A percentile compares a stretch with the other conserved stretches of the same genome.
These are phyloP conservation scores for Bonnemaisonia californica DNA, from an alignment of 31 red algal species.

Conservation along the genomic window DNA sequence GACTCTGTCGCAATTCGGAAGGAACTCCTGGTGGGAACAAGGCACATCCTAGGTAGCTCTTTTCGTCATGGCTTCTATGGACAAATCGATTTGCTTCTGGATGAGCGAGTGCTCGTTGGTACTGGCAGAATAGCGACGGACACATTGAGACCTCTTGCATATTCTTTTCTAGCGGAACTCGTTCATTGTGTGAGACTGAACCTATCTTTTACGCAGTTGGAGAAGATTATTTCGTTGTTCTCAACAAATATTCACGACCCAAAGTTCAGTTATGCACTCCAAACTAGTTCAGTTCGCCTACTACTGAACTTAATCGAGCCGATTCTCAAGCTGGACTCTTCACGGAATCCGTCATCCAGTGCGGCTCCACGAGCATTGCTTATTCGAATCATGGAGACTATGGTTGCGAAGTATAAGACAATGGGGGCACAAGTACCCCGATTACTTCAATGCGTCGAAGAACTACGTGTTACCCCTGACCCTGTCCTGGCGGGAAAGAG, in stretches of 20 bases:
- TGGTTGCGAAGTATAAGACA: slow-evolving; percentile 80
- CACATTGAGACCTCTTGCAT: slow-evolving; percentile 90
- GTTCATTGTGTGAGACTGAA: slow-evolving; percentile 89
- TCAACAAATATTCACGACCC: slow-evolving; percentile 96
- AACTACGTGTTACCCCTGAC: slow-evolving; percentile 35
- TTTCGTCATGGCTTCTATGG: slow-evolving; percentile 85
- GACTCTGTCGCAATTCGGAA: slow-evolving; percentile 86
- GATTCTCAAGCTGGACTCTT: slow-evolving; percentile 67
- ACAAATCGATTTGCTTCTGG: slow-evolving; percentile 90
- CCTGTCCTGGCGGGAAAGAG: slow-evolving; percentile 35
- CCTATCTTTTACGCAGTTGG: slow-evolving; percentile 75
- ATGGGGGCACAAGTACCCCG: slow-evolving; percentile 77
- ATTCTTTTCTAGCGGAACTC: slow-evolving; percentile 97
- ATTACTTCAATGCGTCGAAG: slow-evolving; percentile 49
- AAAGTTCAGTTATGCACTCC: slow-evolving; percentile 76
- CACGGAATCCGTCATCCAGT: not conserved
- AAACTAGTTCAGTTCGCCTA: slow-evolving; percentile 92
- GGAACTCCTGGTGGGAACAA: slow-evolving; percentile 90
- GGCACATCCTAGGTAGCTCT: slow-evolving; percentile 83
- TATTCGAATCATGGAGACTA: slow-evolving; percentile 89
- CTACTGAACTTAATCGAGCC: slow-evolving; percentile 94
- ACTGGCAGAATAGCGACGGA: slow-evolving; percentile 76
- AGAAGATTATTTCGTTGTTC: slow-evolving; percentile 91
- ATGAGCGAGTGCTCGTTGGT: slow-evolving; percentile 91
- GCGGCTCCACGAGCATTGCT: slow-evolving; percentile 70